These are phyloP conservation scores for Bertia moriformis DNA, from an alignment of 2,329 filamentous ascomycete genomes.

Conservation along the genomic window DNA sequence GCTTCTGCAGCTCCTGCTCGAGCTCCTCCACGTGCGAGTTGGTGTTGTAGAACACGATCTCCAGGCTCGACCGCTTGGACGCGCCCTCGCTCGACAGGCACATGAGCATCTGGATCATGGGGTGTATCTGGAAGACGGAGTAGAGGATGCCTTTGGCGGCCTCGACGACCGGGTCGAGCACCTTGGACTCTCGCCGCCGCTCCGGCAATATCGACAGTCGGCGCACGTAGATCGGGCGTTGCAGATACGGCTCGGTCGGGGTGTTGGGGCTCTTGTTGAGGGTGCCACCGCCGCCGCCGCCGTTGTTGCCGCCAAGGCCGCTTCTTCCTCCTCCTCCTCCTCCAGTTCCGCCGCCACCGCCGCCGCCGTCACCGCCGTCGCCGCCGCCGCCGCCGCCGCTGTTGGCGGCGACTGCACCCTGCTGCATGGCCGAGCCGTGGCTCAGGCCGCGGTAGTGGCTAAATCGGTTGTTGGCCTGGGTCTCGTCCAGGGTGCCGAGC, in stretches of 20 bases:
- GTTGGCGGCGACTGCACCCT: conserved; percentile 13
- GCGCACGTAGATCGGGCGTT: conserved; percentile 47
- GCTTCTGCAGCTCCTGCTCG: conserved; percentile 49
- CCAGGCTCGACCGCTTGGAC: conserved; percentile 45
- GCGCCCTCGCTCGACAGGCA: conserved; percentile 45
- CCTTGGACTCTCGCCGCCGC: conserved; percentile 44
- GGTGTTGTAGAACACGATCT: conserved; percentile 55
- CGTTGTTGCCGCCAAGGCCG: too few species aligned
- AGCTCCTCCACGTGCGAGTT: conserved; percentile 52
- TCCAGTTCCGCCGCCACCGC: too few species aligned
- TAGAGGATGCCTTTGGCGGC: conserved; percentile 53
- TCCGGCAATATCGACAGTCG: conserved; percentile 49
- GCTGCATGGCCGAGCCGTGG: conserved; percentile 55
- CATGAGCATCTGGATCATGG: conserved; percentile 52
- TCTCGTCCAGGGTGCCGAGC: conserved; percentile 47
- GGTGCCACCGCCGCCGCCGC: conserved; percentile 14
- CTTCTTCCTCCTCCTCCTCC: too few species aligned
- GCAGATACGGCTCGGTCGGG: conserved; percentile 38
- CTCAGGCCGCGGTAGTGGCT: conserved; percentile 54
- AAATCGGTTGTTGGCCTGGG: conserved; percentile 41
- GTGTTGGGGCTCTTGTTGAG: conserved; percentile 38
- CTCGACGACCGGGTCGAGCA: conserved; percentile 46
- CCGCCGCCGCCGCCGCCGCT: too few species aligned
- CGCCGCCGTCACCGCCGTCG: conserved; percentile 8
- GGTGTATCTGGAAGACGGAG: conserved; percentile 54